These are phyloP conservation scores for Alternaria sp. DNA, from an alignment of 2,329 filamentous ascomycete genomes.

Conservation along the genomic window DNA sequence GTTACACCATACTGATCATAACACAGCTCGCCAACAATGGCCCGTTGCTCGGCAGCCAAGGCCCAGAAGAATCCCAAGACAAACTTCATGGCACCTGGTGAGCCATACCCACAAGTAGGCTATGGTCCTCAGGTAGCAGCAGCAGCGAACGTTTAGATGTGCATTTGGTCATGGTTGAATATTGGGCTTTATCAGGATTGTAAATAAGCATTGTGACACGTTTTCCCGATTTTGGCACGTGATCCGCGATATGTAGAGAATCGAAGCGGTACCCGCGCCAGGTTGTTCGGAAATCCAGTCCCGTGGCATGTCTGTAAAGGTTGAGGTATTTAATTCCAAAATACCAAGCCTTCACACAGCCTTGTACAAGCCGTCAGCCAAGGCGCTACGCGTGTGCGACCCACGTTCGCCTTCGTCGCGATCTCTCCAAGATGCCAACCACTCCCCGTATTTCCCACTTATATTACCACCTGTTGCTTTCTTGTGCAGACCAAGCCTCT, in stretches of 20 bases:
- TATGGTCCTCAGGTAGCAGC: slow-evolving; percentile 47
- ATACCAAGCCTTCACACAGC: slow-evolving; percentile 3
- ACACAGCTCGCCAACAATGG: slow-evolving; percentile 92
- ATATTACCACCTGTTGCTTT: not conserved
- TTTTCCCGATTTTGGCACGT: slow-evolving; percentile 30
- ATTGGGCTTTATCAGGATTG: slow-evolving; percentile 32
- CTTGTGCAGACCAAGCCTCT: not conserved
- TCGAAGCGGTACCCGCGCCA: slow-evolving; percentile 20
- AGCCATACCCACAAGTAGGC: slow-evolving; percentile 49
- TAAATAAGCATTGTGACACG: slow-evolving; percentile 37
- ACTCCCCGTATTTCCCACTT: not conserved
- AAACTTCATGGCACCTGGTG: slow-evolving; percentile 60
- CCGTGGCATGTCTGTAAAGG: not conserved
- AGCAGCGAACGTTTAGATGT: slow-evolving; percentile 32
- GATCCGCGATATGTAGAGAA: slow-evolving; percentile 24
- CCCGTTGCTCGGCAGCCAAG: slow-evolving; percentile 93
- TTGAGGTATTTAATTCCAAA: slow-evolving; percentile 8
- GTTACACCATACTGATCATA: slow-evolving; percentile 14
- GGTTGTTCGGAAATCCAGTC: slow-evolving; percentile 15
- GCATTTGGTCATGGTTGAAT: slow-evolving; percentile 18
- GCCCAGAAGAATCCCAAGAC: slow-evolving; percentile 60
- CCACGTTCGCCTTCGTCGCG: slow-evolving; percentile 3
- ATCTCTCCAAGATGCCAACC: slow-evolving; percentile 1
- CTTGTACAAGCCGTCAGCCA: slow-evolving; percentile 15
- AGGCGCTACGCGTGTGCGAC: slow-evolving; percentile 12